Conservation (phyloP, 192 early-diverging fungal species). For the Lunasporangiospora selenospora region DNA sequence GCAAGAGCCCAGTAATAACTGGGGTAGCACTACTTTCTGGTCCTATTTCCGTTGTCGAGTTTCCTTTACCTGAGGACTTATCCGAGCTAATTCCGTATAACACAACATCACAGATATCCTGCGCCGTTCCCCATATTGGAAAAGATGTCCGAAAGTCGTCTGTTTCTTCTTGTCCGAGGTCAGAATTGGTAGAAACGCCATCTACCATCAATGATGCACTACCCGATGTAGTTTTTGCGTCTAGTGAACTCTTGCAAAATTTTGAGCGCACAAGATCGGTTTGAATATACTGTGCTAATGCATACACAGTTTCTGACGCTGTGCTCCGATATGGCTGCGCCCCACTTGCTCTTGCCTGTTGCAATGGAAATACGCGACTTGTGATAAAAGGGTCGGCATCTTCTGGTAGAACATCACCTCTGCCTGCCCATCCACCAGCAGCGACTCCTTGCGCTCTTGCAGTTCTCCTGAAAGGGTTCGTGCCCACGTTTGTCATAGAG, state of each 20-base stretch:
- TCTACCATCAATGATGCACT: no score
- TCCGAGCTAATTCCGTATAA: slow-evolving; percentile 6
- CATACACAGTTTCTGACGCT: slow-evolving; percentile 16
- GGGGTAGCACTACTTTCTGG: neutral
- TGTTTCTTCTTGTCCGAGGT: no score
- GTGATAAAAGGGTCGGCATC: no score
- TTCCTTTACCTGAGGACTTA: neutral
- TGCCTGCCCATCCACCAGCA: slow-evolving; percentile 27
- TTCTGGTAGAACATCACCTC: neutral
- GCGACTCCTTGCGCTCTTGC: slow-evolving; percentile 17
- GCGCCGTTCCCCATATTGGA: slow-evolving; percentile 14
- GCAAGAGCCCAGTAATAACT: slow-evolving; percentile 19
- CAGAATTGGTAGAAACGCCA: no score
- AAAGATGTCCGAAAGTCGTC: neutral
- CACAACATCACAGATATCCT: slow-evolving; percentile 18
- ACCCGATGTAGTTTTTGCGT: neutral
- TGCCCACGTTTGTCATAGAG: slow-evolving; percentile 23
- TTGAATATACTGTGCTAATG: slow-evolving; percentile 24
- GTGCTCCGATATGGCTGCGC: slow-evolving; percentile 17
- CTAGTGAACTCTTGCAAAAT: neutral
- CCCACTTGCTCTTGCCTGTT: neutral
- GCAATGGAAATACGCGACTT: slow-evolving; percentile 10
- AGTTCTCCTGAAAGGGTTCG: slow-evolving; percentile 39
- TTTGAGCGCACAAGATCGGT: slow-evolving; percentile 19
- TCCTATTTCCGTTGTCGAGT: neutral